Evolutionary conservation across 257 asterid genomes (phyloP), one percentile per base, ranked within the genome.

Genomic region (Euphrasia confusa): DNA sequence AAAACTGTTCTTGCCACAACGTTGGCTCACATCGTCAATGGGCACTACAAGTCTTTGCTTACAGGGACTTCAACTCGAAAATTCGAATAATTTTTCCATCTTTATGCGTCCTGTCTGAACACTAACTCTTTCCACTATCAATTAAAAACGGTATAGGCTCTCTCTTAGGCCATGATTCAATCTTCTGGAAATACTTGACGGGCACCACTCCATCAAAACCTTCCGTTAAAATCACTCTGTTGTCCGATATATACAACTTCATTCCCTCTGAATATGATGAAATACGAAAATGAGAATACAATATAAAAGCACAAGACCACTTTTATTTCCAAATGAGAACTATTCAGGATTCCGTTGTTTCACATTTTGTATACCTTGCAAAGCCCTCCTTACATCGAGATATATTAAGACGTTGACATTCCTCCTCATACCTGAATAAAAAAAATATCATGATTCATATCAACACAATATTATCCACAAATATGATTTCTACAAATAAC

Each of bases 151-250:
- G 63, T 56, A 89, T 74, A 9, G 76, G 68, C 58, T 69, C 78
- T 78, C 94, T 85, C 69, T 71, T 75, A 26, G 99, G 96, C 96
- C 96, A 89, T 15, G 97, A 79, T 75, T 87, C 95, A 54, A 89
- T 77, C 84, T 85, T 78, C 71, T 67, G 77, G 72, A 93, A 87
- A 70, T 87, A 93, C 79, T 80, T 87, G 48, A 49, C 80, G 0
- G 96, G 96, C 70, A 89, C 94, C 5, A 76, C 81, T 10, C 97
- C 97, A 30, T 87, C 85, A 58, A 87, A 83, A 21, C 99, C 99
- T 81, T 89, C 97, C 0, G 99, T 89, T 73, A 93, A 77, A 67
- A 89, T 83, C 80, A 93, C 99, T 75, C 50, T 71, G 77, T 93
- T 89, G 68, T 93, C 99, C 17, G 97, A 89, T 67, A 87, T 58